Percentiles rank a stretch among this genome's conserved stretches.
Evolutionary conservation across 1,284 basidiomycete species (phyloP).

Genomic region (Apiotrichum laibachii): DNA sequence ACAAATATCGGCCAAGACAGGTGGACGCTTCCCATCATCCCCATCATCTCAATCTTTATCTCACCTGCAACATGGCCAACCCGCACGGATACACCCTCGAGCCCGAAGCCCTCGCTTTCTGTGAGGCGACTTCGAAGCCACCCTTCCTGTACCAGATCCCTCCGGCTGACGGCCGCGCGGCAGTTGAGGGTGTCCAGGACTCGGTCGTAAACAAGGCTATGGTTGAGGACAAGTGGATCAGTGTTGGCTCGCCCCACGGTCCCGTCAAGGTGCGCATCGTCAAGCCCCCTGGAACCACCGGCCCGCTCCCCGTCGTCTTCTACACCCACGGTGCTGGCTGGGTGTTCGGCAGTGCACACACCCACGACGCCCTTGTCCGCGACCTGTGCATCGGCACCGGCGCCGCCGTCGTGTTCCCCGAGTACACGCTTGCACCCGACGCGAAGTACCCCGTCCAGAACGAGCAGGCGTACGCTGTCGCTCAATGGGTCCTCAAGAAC

Average conservation of each 20-base stretch:
- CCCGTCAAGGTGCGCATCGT: constrained; percentile 13
- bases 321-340: constrained; percentile 22
- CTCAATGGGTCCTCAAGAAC: constrained; percentile 16
- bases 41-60: neutral
- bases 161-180: constrained; percentile 15
- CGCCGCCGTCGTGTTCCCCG: constrained; percentile 18
- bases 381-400: constrained; percentile 17
- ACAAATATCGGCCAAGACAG: no score
- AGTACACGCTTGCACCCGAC: constrained; percentile 17
- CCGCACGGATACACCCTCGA: constrained; percentile 18
- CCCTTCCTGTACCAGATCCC: constrained; percentile 20
- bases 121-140: constrained; percentile 13
- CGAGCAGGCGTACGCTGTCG: constrained; percentile 18
- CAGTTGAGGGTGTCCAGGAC: constrained; percentile 13
- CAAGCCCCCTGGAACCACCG: constrained; percentile 14
- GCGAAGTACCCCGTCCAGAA: constrained; percentile 16
- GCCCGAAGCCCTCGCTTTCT: constrained; percentile 12
- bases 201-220: constrained; percentile 9
- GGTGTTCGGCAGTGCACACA: constrained; percentile 20
- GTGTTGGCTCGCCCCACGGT: neutral
- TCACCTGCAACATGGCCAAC: constrained; percentile 11
- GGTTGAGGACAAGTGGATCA: constrained; percentile 22
- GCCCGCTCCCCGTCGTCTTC: constrained; percentile 17
- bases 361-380: constrained; percentile 17
- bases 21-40: no score